Evolutionary conservation across 768 basidiomycete genomes (phyloP).

Genomic region (Russula sp.): DNA sequence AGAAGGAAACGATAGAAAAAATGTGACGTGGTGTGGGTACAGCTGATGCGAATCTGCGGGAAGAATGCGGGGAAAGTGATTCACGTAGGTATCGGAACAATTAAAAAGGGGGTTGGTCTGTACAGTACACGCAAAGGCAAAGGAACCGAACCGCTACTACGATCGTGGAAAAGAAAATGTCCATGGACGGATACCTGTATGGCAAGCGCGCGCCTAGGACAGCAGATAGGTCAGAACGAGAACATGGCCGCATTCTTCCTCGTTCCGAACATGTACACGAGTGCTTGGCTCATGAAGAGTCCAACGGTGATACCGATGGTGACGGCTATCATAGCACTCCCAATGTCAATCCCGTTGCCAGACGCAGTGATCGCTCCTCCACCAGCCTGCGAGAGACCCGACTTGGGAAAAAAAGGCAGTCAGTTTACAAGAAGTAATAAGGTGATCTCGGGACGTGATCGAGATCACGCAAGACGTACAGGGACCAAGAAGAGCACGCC

Average conservation of each 20-base stretch:
- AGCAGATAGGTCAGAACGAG: constrained; percentile 49
- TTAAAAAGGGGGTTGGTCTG: not conserved
- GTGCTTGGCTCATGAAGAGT: constrained; percentile 79
- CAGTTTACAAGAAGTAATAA: constrained; percentile 5
- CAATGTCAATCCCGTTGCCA: constrained; percentile 77
- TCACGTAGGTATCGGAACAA: not conserved
- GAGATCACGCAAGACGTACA: constrained; percentile 39
- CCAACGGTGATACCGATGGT: constrained; percentile 89
- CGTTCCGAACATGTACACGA: constrained; percentile 82
- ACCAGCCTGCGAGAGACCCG: constrained; percentile 71
- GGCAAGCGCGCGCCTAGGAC: not conserved
- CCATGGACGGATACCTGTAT: not conserved
- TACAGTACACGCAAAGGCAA: not conserved
- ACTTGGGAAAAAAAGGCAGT: constrained; percentile 37
- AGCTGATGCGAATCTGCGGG: not conserved
- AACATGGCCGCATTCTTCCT: constrained; percentile 83
- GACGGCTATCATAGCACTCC: constrained; percentile 84
- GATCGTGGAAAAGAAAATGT: not conserved
- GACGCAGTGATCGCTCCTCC: constrained; percentile 72
- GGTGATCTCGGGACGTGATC: not conserved
- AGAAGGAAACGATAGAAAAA: not conserved
- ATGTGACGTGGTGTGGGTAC: not conserved
- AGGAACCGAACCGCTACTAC: not conserved
- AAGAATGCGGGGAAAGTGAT: not conserved
- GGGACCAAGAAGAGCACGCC: constrained; percentile 85